phyloP scores from a whole-genome alignment of 495 filamentous ascomycete genomes.

The Monascus purpureus region DNA sequence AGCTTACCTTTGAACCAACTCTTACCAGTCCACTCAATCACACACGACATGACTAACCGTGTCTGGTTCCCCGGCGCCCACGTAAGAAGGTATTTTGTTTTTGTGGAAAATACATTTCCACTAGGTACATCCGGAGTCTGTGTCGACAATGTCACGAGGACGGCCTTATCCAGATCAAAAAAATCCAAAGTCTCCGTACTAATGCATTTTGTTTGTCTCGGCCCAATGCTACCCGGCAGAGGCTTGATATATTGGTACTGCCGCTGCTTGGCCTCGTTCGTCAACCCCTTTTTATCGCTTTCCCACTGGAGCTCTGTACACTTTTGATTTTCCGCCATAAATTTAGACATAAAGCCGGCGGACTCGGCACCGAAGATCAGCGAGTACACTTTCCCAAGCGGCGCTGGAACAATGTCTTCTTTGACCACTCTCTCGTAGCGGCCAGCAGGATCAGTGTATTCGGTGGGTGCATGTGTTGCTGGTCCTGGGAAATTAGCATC shows the following conservation, averaged over 20 bases:
- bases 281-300: slow-evolving; percentile 66
- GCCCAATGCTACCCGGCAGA: slow-evolving; percentile 67
- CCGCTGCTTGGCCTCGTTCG: slow-evolving; percentile 55
- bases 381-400: slow-evolving; percentile 83
- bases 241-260: slow-evolving; percentile 88
- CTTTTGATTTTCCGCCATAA: slow-evolving; percentile 76
- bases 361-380: slow-evolving; percentile 74
- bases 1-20: slow-evolving; percentile 89
- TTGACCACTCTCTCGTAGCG: slow-evolving; percentile 78
- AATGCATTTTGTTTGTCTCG: slow-evolving; percentile 90
- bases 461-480: slow-evolving; percentile 66
- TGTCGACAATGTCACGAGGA: slow-evolving; percentile 63
- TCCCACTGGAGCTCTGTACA: slow-evolving; percentile 70
- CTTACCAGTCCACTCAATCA: slow-evolving; percentile 93
- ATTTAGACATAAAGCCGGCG: slow-evolving; percentile 67
- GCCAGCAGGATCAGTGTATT: slow-evolving; percentile 57
- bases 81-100: slow-evolving; percentile 86
- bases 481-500: slow-evolving; percentile 73
- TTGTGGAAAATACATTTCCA: slow-evolving; percentile 79
- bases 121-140: slow-evolving; percentile 93
- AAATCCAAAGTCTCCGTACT: slow-evolving; percentile 69
- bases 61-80: slow-evolving; percentile 83
- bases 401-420: slow-evolving; percentile 76
- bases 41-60: slow-evolving; percentile 68
- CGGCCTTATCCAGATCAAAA: slow-evolving; percentile 75